These are phyloP conservation scores for Arachnopeziza araneosa DNA, from an alignment of 2,329 filamentous ascomycete genomes.

Conservation along the genomic window DNA sequence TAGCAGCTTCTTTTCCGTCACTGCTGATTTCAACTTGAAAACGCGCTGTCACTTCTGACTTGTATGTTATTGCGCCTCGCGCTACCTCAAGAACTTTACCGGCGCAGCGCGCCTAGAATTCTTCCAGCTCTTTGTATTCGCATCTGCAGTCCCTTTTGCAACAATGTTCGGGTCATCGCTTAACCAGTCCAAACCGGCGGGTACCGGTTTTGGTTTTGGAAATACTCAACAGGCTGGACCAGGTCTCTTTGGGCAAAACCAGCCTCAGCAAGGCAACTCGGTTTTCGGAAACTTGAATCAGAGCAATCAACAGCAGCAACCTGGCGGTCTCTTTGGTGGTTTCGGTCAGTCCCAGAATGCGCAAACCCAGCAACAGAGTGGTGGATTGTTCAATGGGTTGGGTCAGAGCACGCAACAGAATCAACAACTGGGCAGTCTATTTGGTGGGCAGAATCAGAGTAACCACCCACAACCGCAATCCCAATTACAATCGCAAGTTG, in stretches of 20 bases:
- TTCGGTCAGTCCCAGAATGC: constrained; percentile 1
- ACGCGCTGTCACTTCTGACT: neutral
- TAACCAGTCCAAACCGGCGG: constrained; percentile 19
- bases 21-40: neutral
- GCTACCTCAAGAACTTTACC: neutral
- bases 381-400: constrained; percentile 15
- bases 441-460: neutral
- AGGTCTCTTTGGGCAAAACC: constrained; percentile 8
- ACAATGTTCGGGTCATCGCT: constrained; percentile 23
- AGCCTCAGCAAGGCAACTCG: neutral
- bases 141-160: neutral
- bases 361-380: constrained; percentile 10
- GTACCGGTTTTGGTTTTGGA: constrained; percentile 21
- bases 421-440: constrained; percentile 11
- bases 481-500: neutral
- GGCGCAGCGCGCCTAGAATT: neutral
- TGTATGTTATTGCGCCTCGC: neutral
- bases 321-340: constrained; percentile 5
- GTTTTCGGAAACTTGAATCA: constrained; percentile 4
- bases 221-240: constrained; percentile 17
- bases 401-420: constrained; percentile 16
- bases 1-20: neutral
- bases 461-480: neutral
- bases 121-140: neutral
- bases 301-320: constrained; percentile 11